Conservation (phyloP, 306 rosid genomes). For the Cucumis hystrix region DNA sequence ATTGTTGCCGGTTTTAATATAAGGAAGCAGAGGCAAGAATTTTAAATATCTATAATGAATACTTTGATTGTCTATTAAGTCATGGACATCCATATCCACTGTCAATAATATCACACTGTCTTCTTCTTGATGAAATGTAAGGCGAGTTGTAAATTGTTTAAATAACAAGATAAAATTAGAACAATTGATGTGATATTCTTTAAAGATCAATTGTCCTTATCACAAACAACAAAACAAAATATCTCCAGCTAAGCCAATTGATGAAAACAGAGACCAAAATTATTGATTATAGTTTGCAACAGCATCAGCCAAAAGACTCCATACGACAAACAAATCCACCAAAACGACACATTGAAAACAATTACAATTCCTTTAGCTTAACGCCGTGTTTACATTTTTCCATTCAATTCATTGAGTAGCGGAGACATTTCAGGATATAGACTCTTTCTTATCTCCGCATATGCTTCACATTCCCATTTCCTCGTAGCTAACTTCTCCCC, state of each 20-base stretch:
- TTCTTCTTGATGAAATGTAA: too few species aligned
- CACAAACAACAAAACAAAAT: too few species aligned
- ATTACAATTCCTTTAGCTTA: neutral
- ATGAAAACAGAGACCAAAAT: neutral
- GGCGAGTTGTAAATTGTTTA: too few species aligned
- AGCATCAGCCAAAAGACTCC: neutral
- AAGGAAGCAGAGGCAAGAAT: too few species aligned
- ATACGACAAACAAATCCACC: neutral
- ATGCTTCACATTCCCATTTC: slow-evolving; percentile 48
- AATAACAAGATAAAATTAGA: too few species aligned
- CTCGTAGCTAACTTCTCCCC: slow-evolving; percentile 30
- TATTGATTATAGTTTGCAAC: neutral
- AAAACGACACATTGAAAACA: neutral
- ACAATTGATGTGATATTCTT: too few species aligned
- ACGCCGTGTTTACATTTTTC: neutral
- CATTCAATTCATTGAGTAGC: slow-evolving; percentile 19
- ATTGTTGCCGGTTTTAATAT: too few species aligned
- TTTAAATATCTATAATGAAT: too few species aligned
- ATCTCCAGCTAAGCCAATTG: neutral
- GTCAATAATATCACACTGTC: too few species aligned
- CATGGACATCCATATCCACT: too few species aligned
- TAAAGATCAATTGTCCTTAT: too few species aligned
- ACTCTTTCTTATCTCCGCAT: slow-evolving; percentile 61
- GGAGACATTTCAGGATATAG: slow-evolving; percentile 31
- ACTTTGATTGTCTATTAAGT: too few species aligned